Base-by-base conservation (phyloP, 1,139 yeast species). In the Yarrowia galli region DNA sequence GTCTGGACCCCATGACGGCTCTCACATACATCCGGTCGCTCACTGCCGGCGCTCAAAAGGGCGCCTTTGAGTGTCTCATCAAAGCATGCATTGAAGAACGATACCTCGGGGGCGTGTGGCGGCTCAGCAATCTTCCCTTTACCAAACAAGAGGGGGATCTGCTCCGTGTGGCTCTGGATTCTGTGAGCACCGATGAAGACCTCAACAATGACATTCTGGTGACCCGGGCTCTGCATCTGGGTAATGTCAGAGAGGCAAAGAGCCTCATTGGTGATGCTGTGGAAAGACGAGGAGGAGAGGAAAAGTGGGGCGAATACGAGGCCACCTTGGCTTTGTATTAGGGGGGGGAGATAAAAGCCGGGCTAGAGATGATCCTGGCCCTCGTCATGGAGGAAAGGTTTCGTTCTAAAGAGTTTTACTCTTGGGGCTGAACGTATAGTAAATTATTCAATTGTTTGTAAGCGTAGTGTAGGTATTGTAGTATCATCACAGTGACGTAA, bases 1-100 rank as follows among this genome's bases (percentile, higher is more conserved):
- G 64, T 28, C 32, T 58, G 20, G 51, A 58, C 22, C 64, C 64
- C 40, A 58, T 58, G 64, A 20, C 32, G 3, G 64, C 64, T 4
- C 51, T 58, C 10, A 58, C 51, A 15, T 58, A 43, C 23, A 58
- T 43, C 42, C 64, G 64, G 6, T 25, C 64, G 13, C 20, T 58
- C 13, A 58, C 64, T 0, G 5, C 18, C 1, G 42, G 23, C 15
- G 51, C 64, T 0, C 64, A 43, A n/a, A 18, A 13, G 12, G 28
- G 42, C 18, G 49, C 51, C 13, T 58, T 58, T 20, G 51, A 58
- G 32, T 58, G 64, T 58, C 64, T 58, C 6, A 32, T 43, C 28
- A 58, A 32, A 9, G 28, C 40, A 4, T 58, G 51, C 25, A 20
- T 58, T 4, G 64, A 58, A 2, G 40, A 58, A 9, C 51, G 51